These are phyloP conservation scores for Entamoeba invadens DNA, from an alignment of 208 protist species.

Conservation along the genomic window DNA sequence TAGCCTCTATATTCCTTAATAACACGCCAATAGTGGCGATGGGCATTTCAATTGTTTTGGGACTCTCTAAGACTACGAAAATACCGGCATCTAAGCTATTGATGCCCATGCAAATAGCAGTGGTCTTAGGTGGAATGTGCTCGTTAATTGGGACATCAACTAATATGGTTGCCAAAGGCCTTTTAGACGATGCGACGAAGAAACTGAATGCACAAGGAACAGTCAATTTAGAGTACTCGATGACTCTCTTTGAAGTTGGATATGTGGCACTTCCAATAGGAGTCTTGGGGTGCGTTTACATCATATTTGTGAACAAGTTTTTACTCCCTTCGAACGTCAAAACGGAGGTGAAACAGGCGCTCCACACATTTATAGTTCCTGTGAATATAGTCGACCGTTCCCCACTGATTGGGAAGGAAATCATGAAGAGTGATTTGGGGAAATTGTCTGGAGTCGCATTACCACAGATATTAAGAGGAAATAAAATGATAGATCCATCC, in stretches of 20 bases:
- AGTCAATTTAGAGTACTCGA: background rate
- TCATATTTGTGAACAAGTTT: background rate
- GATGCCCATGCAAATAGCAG: background rate
- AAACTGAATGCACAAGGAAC: background rate
- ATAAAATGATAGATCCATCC: background rate
- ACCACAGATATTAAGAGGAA: background rate
- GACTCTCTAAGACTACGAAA: background rate
- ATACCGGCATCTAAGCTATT: background rate
- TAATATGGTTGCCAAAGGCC: background rate
- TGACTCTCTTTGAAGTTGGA: background rate
- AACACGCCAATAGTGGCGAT: background rate
- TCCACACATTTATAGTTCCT: background rate
- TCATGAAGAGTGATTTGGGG: background rate
- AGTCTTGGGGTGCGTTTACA: background rate
- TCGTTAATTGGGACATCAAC: background rate
- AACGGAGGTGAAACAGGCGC: background rate
- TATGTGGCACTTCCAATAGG: background rate
- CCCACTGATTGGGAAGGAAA: background rate
- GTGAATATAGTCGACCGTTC: background rate
- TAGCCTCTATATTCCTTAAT: background rate
- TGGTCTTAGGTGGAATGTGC: background rate
- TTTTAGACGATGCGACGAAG: background rate
- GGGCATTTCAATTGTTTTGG: background rate
- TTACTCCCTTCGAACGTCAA: background rate
- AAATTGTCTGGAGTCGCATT: background rate